These are phyloP conservation scores for Leptosphaerulina australis DNA, from an alignment of 2,329 filamentous ascomycete species.

Conservation along the genomic window DNA sequence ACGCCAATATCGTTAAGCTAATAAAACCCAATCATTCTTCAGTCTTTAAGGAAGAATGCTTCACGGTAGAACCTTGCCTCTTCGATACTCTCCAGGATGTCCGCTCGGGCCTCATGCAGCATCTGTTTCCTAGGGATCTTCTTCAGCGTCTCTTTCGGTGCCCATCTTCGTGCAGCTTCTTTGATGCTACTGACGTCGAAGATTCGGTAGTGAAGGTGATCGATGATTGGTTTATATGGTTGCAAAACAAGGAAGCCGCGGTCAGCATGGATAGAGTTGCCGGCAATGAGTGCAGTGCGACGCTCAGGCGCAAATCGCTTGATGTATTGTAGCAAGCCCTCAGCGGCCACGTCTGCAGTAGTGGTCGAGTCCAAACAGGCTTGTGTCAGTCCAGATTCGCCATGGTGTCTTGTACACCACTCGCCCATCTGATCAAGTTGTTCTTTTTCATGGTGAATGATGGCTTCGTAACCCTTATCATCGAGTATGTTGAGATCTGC, in stretches of 20 bases:
- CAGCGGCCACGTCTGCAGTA: slow-evolving; percentile 73
- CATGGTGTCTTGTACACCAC: slow-evolving; percentile 87
- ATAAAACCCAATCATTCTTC: background rate
- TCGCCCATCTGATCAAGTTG: slow-evolving; percentile 80
- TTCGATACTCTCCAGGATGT: slow-evolving; percentile 93
- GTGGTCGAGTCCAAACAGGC: slow-evolving; percentile 75
- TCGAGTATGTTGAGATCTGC: slow-evolving; percentile 78
- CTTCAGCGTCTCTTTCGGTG: slow-evolving; percentile 63
- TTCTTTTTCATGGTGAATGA: slow-evolving; percentile 74
- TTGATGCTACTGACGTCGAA: slow-evolving; percentile 92
- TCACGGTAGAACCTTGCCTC: slow-evolving; percentile 86
- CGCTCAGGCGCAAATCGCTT: slow-evolving; percentile 70
- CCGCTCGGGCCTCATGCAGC: slow-evolving; percentile 80
- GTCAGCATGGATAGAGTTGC: slow-evolving; percentile 93
- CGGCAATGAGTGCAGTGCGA: slow-evolving; percentile 76
- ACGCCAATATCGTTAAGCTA: background rate
- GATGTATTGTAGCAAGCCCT: slow-evolving; percentile 78
- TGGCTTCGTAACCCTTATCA: slow-evolving; percentile 74
- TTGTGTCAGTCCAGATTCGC: slow-evolving; percentile 77
- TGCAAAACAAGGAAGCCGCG: slow-evolving; percentile 75
- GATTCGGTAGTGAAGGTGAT: slow-evolving; percentile 86
- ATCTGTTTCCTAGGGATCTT: slow-evolving; percentile 74
- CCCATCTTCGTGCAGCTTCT: slow-evolving; percentile 87
- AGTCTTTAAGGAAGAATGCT: slow-evolving; percentile 63
- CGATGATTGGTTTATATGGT: slow-evolving; percentile 75